Percentiles rank a stretch among this genome's conserved stretches.
Evolutionary conservation across 1,284 basidiomycete genomes (phyloP).

Genomic region (Mycosarcoma mackinlayi): DNA sequence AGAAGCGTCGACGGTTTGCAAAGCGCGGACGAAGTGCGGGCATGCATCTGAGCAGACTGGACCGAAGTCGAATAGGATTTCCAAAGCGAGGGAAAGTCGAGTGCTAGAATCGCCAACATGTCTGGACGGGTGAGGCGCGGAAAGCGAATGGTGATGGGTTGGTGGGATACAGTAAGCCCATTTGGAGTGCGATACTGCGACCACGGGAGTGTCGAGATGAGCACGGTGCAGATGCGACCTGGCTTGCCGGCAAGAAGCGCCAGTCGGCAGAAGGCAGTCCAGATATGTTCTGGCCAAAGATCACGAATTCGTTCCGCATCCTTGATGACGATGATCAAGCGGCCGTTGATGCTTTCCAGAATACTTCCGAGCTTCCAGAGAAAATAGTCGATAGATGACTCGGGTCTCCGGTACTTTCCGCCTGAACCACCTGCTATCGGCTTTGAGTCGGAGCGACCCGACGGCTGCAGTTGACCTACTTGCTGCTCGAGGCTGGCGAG

Average conservation of each 20-base stretch:
- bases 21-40: constrained; percentile 21
- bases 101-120: constrained; percentile 42
- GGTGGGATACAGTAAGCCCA: constrained; percentile 45
- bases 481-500: constrained; percentile 36
- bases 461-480: constrained; percentile 2
- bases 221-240: constrained; percentile 44
- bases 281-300: constrained; percentile 62
- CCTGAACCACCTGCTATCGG: constrained; percentile 13
- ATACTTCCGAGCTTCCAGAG: constrained; percentile 26
- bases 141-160: constrained; percentile 50
- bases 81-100: constrained; percentile 36
- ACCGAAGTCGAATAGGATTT: constrained; percentile 31
- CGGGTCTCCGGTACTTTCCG: constrained; percentile 27
- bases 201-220: constrained; percentile 54
- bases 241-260: constrained; percentile 29
- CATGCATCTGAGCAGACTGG: constrained; percentile 37
- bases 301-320: constrained; percentile 60
- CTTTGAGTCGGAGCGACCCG: not conserved
- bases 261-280: constrained; percentile 53
- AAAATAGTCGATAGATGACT: constrained; percentile 45
- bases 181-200: constrained; percentile 48
- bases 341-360: constrained; percentile 11
- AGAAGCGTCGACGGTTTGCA: constrained; percentile 8
- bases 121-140: constrained; percentile 46
- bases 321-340: constrained; percentile 49